phyloP scores from a whole-genome alignment of 2,329 filamentous ascomycete genomes.

The Myrmaecium sp. region DNA sequence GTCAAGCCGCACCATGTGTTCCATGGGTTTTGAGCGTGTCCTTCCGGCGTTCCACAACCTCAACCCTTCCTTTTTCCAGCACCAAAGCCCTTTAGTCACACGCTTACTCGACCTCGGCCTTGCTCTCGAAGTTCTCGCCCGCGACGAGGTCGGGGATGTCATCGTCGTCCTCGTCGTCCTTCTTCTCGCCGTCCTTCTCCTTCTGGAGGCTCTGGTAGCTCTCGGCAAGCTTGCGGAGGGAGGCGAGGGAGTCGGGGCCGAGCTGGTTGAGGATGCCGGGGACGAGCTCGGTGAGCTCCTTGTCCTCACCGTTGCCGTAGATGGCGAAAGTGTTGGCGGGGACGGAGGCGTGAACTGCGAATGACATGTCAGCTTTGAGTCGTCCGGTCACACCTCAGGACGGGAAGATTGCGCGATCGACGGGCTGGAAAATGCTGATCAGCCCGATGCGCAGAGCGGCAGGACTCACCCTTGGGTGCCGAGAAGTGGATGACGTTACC shows the following conservation, averaged over 20 bases:
- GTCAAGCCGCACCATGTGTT: too few species aligned
- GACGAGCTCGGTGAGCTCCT: conserved; percentile 98
- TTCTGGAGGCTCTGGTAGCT: conserved; percentile 99
- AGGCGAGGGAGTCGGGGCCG: conserved; percentile 91
- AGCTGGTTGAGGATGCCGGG: conserved; percentile 99
- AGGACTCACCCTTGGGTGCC: conserved; percentile 72
- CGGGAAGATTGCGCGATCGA: too few species aligned
- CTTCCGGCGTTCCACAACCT: too few species aligned
- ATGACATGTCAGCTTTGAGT: conserved; percentile 1
- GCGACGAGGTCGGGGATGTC: conserved; percentile 96
- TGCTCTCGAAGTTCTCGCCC: conserved; percentile 96
- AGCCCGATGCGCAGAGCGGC: conserved; percentile 1
- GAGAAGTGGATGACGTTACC: conserved; percentile 99
- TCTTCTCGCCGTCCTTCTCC: conserved; percentile 63
- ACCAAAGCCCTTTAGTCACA: too few species aligned
- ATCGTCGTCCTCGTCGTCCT: conserved; percentile 49
- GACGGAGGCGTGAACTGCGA: conserved; percentile 81
- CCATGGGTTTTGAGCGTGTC: too few species aligned
- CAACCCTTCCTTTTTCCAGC: too few species aligned
- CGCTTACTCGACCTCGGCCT: conserved; percentile 70
- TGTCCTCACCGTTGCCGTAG: conserved; percentile 97
- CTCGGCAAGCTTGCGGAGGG: conserved; percentile 94
- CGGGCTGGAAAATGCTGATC: neutral
- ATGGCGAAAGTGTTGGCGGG: conserved; percentile 99
- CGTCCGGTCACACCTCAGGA: neutral